Conservation (phyloP, 495 filamentous ascomycete species). For the Neurospora hispaniola region DNA sequence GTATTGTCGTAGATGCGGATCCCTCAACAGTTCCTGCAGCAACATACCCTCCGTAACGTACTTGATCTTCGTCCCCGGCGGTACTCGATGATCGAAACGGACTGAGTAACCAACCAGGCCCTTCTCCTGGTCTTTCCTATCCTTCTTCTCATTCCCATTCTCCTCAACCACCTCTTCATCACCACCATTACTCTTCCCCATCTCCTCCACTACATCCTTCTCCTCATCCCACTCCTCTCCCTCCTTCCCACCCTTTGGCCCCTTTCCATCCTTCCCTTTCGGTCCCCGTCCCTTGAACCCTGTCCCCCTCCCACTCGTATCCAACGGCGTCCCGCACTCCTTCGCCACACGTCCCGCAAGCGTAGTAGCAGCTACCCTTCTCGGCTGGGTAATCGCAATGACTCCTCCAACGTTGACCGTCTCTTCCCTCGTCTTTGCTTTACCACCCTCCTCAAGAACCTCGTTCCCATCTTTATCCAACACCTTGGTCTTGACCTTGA, state of each 20-base stretch:
- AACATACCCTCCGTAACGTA: slow-evolving; percentile 97
- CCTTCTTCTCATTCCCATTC: slow-evolving; percentile 28
- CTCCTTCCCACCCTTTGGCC: not conserved
- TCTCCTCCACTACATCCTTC: not conserved
- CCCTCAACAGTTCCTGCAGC: slow-evolving; percentile 83
- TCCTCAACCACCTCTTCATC: not conserved
- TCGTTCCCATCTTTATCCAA: not conserved
- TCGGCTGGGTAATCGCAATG: slow-evolving; percentile 91
- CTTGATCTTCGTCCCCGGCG: slow-evolving; percentile 67
- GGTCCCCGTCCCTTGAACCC: not conserved
- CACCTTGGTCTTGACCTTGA: slow-evolving; percentile 26
- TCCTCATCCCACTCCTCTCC: not conserved
- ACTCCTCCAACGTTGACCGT: slow-evolving; percentile 61
- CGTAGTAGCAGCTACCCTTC: slow-evolving; percentile 89
- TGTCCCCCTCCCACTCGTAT: not conserved
- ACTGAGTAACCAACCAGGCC: slow-evolving; percentile 88
- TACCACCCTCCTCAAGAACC: not conserved
- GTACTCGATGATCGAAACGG: slow-evolving; percentile 75
- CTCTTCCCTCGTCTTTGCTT: slow-evolving; percentile 23
- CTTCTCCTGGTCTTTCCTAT: slow-evolving; percentile 28
- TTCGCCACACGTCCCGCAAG: slow-evolving; percentile 79
- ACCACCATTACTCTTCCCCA: not conserved
- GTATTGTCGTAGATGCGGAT: slow-evolving; percentile 74
- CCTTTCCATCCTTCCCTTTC: not conserved
- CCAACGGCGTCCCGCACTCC: slow-evolving; percentile 77